These are phyloP conservation scores for Rhizopogon salebrosus DNA, from an alignment of 768 basidiomycete species.

Conservation along the genomic window DNA sequence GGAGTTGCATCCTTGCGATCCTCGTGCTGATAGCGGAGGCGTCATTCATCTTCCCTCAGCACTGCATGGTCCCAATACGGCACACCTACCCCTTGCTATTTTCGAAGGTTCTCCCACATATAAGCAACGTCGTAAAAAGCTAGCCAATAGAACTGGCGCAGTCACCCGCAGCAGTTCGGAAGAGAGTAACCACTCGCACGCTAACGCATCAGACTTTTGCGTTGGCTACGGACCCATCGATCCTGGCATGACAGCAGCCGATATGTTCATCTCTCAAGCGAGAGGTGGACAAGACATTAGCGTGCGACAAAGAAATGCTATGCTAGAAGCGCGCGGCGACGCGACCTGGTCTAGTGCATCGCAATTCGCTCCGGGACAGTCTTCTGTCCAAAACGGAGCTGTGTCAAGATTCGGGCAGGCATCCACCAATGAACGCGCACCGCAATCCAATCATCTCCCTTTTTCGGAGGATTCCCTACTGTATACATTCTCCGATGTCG, in stretches of 20 bases:
- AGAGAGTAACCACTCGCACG: slow-evolving; percentile 15
- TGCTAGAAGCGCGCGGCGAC: slow-evolving; percentile 6
- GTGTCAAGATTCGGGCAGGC: slow-evolving; percentile 15
- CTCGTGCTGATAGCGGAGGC: slow-evolving; percentile 19
- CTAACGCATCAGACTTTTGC: slow-evolving; percentile 10
- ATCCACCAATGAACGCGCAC: slow-evolving; percentile 12
- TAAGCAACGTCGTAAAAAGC: slow-evolving; percentile 84
- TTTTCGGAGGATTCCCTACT: slow-evolving; percentile 10
- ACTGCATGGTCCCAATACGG: slow-evolving; percentile 17
- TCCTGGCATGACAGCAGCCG: slow-evolving; percentile 47
- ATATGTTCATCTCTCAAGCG: slow-evolving; percentile 63
- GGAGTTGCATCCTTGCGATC: slow-evolving; percentile 12
- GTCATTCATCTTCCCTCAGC: slow-evolving; percentile 11
- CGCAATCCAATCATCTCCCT: slow-evolving; percentile 13
- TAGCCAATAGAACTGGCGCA: slow-evolving; percentile 33
- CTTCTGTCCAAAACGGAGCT: slow-evolving; percentile 16
- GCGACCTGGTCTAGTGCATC: slow-evolving; percentile 5
- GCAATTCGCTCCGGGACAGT: slow-evolving; percentile 16
- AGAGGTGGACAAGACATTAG: slow-evolving; percentile 44
- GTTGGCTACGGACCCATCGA: slow-evolving; percentile 26
- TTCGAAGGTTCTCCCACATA: slow-evolving; percentile 84
- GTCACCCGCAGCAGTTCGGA: slow-evolving; percentile 21
- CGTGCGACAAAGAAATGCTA: slow-evolving; percentile 7
- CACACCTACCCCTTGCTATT: slow-evolving; percentile 66
- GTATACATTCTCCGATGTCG: slow-evolving; percentile 16